Base-by-base conservation (phyloP, 2,329 filamentous ascomycete species). In the Colletotrichum sidae region DNA sequence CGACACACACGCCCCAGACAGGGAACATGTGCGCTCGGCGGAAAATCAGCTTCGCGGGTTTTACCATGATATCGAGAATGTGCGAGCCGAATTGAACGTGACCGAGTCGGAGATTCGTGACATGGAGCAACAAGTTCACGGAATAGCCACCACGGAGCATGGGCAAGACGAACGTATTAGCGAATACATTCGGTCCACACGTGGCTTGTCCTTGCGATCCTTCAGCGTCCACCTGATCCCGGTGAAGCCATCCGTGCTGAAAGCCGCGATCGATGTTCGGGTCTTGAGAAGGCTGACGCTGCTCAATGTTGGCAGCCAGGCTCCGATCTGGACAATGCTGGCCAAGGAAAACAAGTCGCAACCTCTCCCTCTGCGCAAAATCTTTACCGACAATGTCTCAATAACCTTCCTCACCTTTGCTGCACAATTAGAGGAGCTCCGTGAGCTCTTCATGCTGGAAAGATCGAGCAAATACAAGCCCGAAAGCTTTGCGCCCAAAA, bases 341-440 rank as follows among this genome's bases (percentile, higher is more conserved):
- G 76, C 80, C 15, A 85, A 83, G 68, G 81, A 88, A 69, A 87
- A 89, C 72, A 80, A 80, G 55, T 70, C 78, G 1, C 75, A 78
- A 8, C 82, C 84, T 0, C 76, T 90, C 45, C 79, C 83, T 0
- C 74, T 91, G 46, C 79, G 81, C 53, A 86, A 83, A 67, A 85
- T 91, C 59, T 87, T 86, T 69, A 90, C 88, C 0, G 89, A 91
- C 71, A 85, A 90, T 67, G 88, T 90, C 17, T 85, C 86, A 0
- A 69, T 75, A 1, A 73, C 78, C 0, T 89, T 90, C 61, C 72
- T 91, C 55, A 80, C 80, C 1, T 84, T 84, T 62, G 79, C 88
- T 12, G 79, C 81, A 3, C 80, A 86, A 59, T 79, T 90, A 2
- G 74, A 84, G 6, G 79, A 80, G 60, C 72, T 91, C 2, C 79